Percentiles rank a stretch among this genome's conserved stretches.
phyloP scores from a whole-genome alignment of 495 filamentous ascomycete species.

The Tuber calosporum region DNA sequence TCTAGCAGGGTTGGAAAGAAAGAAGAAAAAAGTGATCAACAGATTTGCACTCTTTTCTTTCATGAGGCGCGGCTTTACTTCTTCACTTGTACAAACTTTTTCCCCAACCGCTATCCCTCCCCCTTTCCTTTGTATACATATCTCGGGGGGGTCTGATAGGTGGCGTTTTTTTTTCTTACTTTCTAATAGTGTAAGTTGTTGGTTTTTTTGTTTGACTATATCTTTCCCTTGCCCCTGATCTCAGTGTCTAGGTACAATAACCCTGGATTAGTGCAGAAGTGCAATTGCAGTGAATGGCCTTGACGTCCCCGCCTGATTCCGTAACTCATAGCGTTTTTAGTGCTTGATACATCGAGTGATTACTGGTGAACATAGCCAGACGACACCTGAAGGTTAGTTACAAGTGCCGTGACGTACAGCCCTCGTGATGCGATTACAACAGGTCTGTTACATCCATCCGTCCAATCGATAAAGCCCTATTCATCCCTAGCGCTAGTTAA shows the following conservation, averaged over 20 bases:
- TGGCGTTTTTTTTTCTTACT: not conserved
- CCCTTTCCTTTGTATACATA: not conserved
- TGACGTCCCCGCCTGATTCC: not conserved
- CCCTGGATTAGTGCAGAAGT: not conserved
- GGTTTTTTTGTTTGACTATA: not conserved
- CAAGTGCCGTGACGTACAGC: not conserved
- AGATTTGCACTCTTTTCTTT: not conserved
- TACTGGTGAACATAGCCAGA: not conserved
- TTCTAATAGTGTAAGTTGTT: not conserved
- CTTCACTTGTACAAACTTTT: not conserved
- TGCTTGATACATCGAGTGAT: conserved; percentile 10
- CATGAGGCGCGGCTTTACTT: not conserved
- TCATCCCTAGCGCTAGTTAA: not conserved
- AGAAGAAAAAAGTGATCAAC: not conserved
- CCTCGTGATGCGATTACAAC: not conserved
- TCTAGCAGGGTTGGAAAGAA: not conserved
- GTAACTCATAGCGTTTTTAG: not conserved
- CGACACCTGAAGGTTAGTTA: not conserved
- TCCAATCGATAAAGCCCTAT: not conserved
- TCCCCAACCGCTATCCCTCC: not conserved
- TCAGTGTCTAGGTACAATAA: not conserved
- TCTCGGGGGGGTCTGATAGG: not conserved
- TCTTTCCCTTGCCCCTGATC: not conserved
- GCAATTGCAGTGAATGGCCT: not conserved
- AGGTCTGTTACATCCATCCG: not conserved